Percentiles rank a stretch among this genome's conserved stretches.
Evolutionary conservation across 257 asterid species (phyloP).

Genomic region (Coffea canephora): DNA sequence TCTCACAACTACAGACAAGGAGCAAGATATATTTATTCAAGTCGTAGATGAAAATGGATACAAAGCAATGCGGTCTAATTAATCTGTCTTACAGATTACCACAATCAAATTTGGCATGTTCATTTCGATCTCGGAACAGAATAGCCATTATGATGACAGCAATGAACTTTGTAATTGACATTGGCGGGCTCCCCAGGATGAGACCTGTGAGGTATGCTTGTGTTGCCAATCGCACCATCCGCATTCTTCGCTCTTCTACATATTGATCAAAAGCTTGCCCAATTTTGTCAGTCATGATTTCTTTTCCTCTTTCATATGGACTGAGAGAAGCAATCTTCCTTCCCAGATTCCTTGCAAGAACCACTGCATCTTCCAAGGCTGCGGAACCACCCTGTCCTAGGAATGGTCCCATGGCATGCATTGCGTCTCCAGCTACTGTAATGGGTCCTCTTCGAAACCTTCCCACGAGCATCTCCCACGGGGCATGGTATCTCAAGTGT

Average conservation of each 20-base stretch:
- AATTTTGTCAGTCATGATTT: not conserved
- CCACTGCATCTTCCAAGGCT: conserved; percentile 40
- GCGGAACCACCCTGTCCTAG: conserved; percentile 46
- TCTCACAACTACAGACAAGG: not conserved
- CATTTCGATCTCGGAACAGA: conserved; percentile 21
- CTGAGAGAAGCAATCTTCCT: conserved; percentile 2
- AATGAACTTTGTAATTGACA: conserved; percentile 1
- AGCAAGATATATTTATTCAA: not conserved
- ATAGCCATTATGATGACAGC: conserved; percentile 11
- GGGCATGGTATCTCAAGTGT: conserved; percentile 37
- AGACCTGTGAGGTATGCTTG: conserved; percentile 29
- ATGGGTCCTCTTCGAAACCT: conserved; percentile 27
- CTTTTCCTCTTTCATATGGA: not conserved
- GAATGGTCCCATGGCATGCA: conserved; percentile 49
- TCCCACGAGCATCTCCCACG: conserved; percentile 37
- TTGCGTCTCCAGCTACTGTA: conserved; percentile 45
- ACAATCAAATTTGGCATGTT: conserved; percentile 30
- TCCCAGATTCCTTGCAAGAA: conserved; percentile 39
- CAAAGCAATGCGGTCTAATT: not conserved
- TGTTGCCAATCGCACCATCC: conserved; percentile 27
- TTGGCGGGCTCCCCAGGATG: conserved; percentile 16
- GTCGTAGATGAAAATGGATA: not conserved
- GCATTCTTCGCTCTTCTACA: conserved; percentile 37
- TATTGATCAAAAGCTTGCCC: conserved; percentile 27
- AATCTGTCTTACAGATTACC: conserved; percentile 19